Evolutionary conservation across 352 stramenopile genomes (phyloP).

Genomic region (Globisporangium spinosum): DNA sequence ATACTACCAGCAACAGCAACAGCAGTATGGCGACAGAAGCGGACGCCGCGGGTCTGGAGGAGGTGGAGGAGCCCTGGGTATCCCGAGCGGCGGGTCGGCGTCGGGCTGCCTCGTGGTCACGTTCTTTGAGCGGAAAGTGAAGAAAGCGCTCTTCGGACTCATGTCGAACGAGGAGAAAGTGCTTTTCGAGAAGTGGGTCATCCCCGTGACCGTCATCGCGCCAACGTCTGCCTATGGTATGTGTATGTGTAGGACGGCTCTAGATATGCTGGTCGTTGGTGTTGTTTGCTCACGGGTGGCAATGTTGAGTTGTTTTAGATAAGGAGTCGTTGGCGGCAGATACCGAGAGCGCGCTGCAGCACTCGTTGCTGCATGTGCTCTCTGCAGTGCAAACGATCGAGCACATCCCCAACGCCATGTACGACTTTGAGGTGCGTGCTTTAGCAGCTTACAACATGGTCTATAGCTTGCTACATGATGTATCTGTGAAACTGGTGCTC

Average conservation of each 20-base stretch:
- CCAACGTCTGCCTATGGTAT: conserved; percentile 39
- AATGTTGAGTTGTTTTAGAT: conserved; percentile 22
- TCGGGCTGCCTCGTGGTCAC: conserved; percentile 58
- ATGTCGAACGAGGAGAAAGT: conserved; percentile 86
- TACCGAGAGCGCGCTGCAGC: conserved; percentile 65
- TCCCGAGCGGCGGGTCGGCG: conserved; percentile 9
- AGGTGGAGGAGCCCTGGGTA: conserved; percentile 10
- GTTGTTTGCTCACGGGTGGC: neutral
- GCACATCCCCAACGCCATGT: conserved; percentile 78
- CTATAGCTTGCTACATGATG: neutral
- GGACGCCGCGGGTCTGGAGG: conserved; percentile 23
- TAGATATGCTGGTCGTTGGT: neutral
- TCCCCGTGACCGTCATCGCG: conserved; percentile 59
- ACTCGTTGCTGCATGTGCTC: conserved; percentile 68
- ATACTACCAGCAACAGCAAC: conserved; percentile 4
- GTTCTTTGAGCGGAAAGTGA: conserved; percentile 81
- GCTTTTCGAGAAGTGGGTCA: conserved; percentile 82
- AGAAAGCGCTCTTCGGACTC: conserved; percentile 78
- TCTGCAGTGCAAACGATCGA: conserved; percentile 73
- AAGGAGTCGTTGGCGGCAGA: conserved; percentile 48
- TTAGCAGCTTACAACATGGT: neutral
- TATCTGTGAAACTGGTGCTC: neutral
- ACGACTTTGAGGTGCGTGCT: conserved; percentile 67
- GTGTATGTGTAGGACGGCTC: neutral
- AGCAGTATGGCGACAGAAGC: conserved; percentile 27